phyloP scores from a whole-genome alignment of 2,329 filamentous ascomycete genomes.

The Pseudogymnoascus sp. region DNA sequence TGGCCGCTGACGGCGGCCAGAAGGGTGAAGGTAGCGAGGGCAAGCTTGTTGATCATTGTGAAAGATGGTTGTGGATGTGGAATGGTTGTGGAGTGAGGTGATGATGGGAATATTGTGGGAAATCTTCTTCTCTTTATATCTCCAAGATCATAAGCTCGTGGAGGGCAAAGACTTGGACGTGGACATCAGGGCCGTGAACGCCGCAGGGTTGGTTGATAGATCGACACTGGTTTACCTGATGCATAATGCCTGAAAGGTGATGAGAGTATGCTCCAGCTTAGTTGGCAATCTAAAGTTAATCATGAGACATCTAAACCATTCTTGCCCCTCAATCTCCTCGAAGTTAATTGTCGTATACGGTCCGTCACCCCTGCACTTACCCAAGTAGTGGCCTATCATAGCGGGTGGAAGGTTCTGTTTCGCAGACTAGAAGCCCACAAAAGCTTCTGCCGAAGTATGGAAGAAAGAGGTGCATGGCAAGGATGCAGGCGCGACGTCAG shows the following conservation, averaged over 20 bases:
- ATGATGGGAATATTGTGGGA: conserved; percentile 9
- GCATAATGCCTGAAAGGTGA: conserved; percentile 2
- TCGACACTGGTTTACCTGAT: not conserved
- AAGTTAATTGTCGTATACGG: conserved; percentile 2
- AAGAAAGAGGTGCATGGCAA: not conserved
- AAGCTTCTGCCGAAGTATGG: conserved; percentile 8
- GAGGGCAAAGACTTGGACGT: not conserved
- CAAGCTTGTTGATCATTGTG: conserved; percentile 7
- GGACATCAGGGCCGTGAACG: conserved; percentile 3
- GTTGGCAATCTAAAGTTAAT: conserved; percentile 8
- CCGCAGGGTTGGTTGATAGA: not conserved
- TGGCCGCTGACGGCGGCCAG: conserved; percentile 36
- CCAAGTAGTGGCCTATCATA: not conserved
- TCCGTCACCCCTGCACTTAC: not conserved
- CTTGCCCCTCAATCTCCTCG: conserved; percentile 4
- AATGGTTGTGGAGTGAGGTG: not conserved
- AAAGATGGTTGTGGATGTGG: conserved; percentile 3
- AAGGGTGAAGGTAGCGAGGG: conserved; percentile 29
- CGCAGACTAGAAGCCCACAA: not conserved
- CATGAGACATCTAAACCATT: not conserved
- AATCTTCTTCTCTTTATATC: conserved; percentile 5
- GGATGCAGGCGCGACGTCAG: not conserved
- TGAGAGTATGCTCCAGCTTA: not conserved
- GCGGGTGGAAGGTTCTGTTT: not conserved
- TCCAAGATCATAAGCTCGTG: not conserved